Conservation (phyloP, 768 basidiomycete species). For the Boletellus sp. region DNA sequence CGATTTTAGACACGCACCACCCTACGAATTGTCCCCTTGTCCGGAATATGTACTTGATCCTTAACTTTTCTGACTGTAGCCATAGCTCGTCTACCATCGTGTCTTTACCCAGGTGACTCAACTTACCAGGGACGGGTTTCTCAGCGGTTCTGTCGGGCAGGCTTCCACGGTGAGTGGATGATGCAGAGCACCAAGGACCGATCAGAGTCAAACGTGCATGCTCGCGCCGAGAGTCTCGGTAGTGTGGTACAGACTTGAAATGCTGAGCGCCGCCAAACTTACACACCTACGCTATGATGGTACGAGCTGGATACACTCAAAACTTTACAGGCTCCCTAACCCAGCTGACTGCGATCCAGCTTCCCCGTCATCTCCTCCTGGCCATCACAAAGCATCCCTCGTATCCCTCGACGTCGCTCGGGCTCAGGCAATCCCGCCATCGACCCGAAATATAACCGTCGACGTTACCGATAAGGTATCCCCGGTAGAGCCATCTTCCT, state of each 20-base stretch:
- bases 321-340: not conserved
- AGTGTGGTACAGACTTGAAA: too few relatives aligned
- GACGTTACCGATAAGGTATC: slow-evolving; percentile 68
- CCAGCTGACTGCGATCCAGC: not conserved
- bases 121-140: not conserved
- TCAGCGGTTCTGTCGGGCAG: not conserved
- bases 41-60: slow-evolving; percentile 1
- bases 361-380: slow-evolving; percentile 45
- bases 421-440: slow-evolving; percentile 82
- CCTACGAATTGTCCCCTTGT: not conserved
- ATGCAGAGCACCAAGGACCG: not conserved
- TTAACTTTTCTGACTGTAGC: slow-evolving; percentile 17
- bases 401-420: slow-evolving; percentile 60
- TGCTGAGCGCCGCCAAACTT: too few relatives aligned
- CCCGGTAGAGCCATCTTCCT: slow-evolving; percentile 83
- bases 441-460: slow-evolving; percentile 75
- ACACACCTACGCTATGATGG: too few relatives aligned
- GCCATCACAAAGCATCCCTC: slow-evolving; percentile 85
- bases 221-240: too few relatives aligned
- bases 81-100: slow-evolving; percentile 10
- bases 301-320: not conserved
- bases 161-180: not conserved
- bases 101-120: not conserved
- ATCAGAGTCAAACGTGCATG: not conserved
- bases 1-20: not conserved